Conservation (phyloP, 1,284 basidiomycete genomes). For the Sphaerobolus stellatus region DNA sequence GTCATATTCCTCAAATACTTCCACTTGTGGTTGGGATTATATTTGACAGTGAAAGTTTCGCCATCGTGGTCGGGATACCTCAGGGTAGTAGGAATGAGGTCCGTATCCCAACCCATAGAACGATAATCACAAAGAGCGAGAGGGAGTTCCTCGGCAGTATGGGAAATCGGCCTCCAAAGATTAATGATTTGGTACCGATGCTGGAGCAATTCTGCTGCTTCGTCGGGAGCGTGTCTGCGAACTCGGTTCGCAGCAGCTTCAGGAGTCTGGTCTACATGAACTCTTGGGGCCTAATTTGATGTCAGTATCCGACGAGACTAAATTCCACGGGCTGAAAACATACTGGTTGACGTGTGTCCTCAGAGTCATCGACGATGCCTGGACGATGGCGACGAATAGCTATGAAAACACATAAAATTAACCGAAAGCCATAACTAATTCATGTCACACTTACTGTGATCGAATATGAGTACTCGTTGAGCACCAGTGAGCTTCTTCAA, state of each 20-base stretch:
- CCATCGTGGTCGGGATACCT: conserved; percentile 55
- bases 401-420: conserved; percentile 16
- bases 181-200: conserved; percentile 68
- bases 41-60: conserved; percentile 56
- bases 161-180: conserved; percentile 64
- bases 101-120: conserved; percentile 47
- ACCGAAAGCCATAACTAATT: background rate
- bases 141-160: conserved; percentile 38
- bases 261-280: conserved; percentile 57
- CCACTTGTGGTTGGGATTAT: conserved; percentile 58
- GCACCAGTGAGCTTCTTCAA: conserved; percentile 63
- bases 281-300: too few species aligned
- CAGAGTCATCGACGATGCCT: conserved; percentile 37
- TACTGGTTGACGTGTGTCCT: conserved; percentile 47
- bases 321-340: too few species aligned
- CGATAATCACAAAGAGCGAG: conserved; percentile 39
- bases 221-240: conserved; percentile 50
- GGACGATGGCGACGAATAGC: conserved; percentile 48
- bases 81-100: conserved; percentile 51
- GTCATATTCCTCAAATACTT: conserved; percentile 62
- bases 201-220: conserved; percentile 44
- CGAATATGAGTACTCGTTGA: conserved; percentile 56
- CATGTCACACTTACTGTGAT: conserved; percentile 51
- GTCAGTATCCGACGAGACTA: too few species aligned
- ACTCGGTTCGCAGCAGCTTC: conserved; percentile 49